Percentiles rank a stretch among this genome's conserved stretches.
phyloP scores from a whole-genome alignment of 768 basidiomycete species.

The Galerina marginata region DNA sequence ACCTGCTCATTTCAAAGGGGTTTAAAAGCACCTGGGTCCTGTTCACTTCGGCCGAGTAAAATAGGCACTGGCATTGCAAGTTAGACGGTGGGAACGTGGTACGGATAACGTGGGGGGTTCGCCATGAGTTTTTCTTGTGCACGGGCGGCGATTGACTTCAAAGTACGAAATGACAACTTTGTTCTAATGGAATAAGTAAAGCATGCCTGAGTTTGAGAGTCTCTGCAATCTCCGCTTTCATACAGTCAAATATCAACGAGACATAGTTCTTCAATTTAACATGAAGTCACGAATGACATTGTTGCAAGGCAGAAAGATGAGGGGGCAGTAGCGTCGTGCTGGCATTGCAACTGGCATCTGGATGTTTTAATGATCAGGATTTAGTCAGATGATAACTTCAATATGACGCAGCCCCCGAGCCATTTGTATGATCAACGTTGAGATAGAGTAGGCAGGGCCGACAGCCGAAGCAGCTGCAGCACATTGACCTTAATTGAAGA shows the following conservation, averaged over 20 bases:
- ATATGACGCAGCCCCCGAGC: constrained; percentile 4
- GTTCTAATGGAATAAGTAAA: background rate
- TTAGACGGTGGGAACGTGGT: background rate
- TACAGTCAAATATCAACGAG: background rate
- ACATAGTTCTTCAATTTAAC: background rate
- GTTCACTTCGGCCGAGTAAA: constrained; percentile 3
- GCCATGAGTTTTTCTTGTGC: background rate
- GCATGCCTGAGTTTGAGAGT: background rate
- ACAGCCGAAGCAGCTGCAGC: constrained; percentile 1
- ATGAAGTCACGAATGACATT: background rate
- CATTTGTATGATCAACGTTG: constrained; percentile 1
- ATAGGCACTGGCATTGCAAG: background rate
- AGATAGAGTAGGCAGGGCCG: constrained; percentile 2
- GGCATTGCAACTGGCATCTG: background rate
- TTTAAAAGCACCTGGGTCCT: constrained; percentile 9
- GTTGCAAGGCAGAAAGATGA: background rate
- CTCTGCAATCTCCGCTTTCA: background rate
- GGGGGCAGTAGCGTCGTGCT: background rate
- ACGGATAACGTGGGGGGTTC: background rate
- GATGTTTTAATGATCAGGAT: background rate
- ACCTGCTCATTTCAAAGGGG: background rate
- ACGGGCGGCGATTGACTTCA: background rate
- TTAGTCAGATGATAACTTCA: constrained; percentile 10
- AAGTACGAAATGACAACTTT: background rate
- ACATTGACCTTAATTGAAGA: constrained; percentile 4